Evolutionary conservation across 805 yeast species (phyloP).

Genomic region (Ogataea paradorogensis): DNA sequence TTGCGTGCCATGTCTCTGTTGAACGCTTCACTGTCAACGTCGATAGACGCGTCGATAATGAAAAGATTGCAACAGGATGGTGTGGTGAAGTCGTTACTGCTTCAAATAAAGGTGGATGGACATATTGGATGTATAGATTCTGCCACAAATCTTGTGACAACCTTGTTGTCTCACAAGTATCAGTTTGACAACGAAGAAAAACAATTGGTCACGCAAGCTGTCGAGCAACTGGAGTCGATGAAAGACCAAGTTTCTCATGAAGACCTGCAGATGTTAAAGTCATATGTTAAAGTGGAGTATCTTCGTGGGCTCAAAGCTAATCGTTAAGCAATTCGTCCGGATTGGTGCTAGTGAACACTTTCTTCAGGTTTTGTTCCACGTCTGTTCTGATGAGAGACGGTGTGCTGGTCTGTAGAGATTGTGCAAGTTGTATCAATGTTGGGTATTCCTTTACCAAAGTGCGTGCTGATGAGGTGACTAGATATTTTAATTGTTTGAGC

Average conservation of each 20-base stretch:
- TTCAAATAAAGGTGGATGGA: slow-evolving; percentile 33
- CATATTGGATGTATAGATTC: slow-evolving; percentile 56
- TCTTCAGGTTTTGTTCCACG: slow-evolving; percentile 46
- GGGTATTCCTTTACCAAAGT: slow-evolving; percentile 41
- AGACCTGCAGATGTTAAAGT: slow-evolving; percentile 49
- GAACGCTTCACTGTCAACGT: slow-evolving; percentile 54
- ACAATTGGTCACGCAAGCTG: slow-evolving; percentile 33
- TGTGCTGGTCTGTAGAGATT: slow-evolving; percentile 1
- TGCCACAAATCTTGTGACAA: slow-evolving; percentile 47
- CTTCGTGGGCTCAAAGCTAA: slow-evolving; percentile 25
- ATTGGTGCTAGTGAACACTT: slow-evolving; percentile 47
- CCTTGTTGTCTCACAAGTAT: slow-evolving; percentile 43
- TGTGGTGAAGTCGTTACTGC: slow-evolving; percentile 35
- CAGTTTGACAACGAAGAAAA: slow-evolving; percentile 45
- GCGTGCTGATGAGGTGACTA: slow-evolving; percentile 52
- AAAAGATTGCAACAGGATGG: slow-evolving; percentile 37
- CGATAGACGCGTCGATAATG: slow-evolving; percentile 39
- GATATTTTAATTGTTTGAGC: slow-evolving; percentile 53
- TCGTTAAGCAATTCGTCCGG: slow-evolving; percentile 41
- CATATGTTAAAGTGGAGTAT: slow-evolving; percentile 36
- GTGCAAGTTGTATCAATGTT: slow-evolving; percentile 31
- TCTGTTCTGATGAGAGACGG: slow-evolving; percentile 39
- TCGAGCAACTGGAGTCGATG: slow-evolving; percentile 38
- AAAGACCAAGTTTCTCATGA: slow-evolving; percentile 53
- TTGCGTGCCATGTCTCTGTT: slow-evolving; percentile 50